phyloP scores from a whole-genome alignment of 352 stramenopile genomes.

The Pythium rhizo-oryzae region DNA sequence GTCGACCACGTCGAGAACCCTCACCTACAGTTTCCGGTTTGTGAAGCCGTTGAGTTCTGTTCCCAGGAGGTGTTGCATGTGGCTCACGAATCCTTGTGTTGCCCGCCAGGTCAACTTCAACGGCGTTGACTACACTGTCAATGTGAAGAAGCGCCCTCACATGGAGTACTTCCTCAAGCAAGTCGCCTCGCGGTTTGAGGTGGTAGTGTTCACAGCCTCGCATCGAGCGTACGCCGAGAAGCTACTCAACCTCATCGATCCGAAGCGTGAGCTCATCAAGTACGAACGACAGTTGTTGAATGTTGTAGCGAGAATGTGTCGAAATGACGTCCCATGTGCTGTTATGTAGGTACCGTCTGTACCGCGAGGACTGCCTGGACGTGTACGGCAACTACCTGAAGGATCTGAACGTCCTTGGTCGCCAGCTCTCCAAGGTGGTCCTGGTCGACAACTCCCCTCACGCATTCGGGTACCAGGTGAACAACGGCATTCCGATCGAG shows the following conservation, averaged over 20 bases:
- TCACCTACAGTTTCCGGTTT: slow-evolving; percentile 96
- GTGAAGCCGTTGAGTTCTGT: too few species aligned
- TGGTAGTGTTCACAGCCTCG: slow-evolving; percentile 99
- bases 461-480: slow-evolving; percentile 97
- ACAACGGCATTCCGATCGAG: slow-evolving; percentile 29
- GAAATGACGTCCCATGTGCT: slow-evolving; percentile 42
- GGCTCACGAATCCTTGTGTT: too few species aligned
- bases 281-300: slow-evolving; percentile 27
- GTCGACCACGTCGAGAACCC: slow-evolving; percentile 95
- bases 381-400: slow-evolving; percentile 99
- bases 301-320: not conserved
- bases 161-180: slow-evolving; percentile 95
- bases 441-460: slow-evolving; percentile 99
- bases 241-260: slow-evolving; percentile 97
- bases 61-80: too few species aligned
- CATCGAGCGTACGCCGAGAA: slow-evolving; percentile 96
- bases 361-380: slow-evolving; percentile 94
- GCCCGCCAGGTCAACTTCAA: slow-evolving; percentile 91
- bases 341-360: slow-evolving; percentile 88
- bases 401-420: slow-evolving; percentile 95
- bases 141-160: slow-evolving; percentile 96
- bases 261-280: slow-evolving; percentile 88
- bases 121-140: slow-evolving; percentile 95
- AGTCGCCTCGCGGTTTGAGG: slow-evolving; percentile 95
- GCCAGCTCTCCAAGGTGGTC: slow-evolving; percentile 89